A percentile compares a stretch with the other conserved stretches of the same genome.
Conservation (phyloP, 2,329 filamentous ascomycete genomes). For the Venturia carpophila region DNA sequence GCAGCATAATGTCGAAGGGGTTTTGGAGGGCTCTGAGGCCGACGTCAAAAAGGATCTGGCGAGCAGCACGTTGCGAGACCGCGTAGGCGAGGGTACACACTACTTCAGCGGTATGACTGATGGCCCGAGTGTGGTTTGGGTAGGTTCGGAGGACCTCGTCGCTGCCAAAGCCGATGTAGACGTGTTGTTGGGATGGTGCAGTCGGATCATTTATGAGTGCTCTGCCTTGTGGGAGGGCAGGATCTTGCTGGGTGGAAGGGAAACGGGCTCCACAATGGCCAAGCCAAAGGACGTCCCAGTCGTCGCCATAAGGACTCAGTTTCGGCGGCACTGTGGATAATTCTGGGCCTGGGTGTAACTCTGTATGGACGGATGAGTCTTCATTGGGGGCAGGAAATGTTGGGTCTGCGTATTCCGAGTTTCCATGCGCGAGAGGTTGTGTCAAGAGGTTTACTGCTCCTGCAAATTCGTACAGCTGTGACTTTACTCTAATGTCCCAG, state of each 20-base stretch:
- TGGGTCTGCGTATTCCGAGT: slow-evolving; percentile 7
- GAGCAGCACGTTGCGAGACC: slow-evolving; percentile 38
- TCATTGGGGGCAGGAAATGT: background rate
- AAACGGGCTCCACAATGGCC: slow-evolving; percentile 16
- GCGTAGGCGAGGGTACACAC: slow-evolving; percentile 41
- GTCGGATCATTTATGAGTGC: slow-evolving; percentile 9
- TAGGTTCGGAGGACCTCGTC: slow-evolving; percentile 9
- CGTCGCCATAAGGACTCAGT: slow-evolving; percentile 17
- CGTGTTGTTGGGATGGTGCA: slow-evolving; percentile 9
- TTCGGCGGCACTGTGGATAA: slow-evolving; percentile 1
- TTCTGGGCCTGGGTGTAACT: background rate
- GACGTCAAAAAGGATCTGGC: slow-evolving; percentile 38
- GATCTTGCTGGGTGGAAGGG: slow-evolving; percentile 1
- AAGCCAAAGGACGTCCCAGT: slow-evolving; percentile 19
- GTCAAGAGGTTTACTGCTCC: slow-evolving; percentile 6
- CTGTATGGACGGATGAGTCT: background rate
- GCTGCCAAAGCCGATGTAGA: slow-evolving; percentile 6
- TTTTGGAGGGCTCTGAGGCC: slow-evolving; percentile 34
- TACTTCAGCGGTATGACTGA: slow-evolving; percentile 36
- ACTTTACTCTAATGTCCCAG: slow-evolving; percentile 18
- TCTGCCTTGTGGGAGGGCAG: background rate
- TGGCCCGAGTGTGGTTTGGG: slow-evolving; percentile 36
- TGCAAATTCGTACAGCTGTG: slow-evolving; percentile 13
- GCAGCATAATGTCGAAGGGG: slow-evolving; percentile 8
- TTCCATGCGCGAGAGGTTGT: slow-evolving; percentile 5